Conservation (phyloP, 2,329 filamentous ascomycete species). For the Claviceps capensis region DNA sequence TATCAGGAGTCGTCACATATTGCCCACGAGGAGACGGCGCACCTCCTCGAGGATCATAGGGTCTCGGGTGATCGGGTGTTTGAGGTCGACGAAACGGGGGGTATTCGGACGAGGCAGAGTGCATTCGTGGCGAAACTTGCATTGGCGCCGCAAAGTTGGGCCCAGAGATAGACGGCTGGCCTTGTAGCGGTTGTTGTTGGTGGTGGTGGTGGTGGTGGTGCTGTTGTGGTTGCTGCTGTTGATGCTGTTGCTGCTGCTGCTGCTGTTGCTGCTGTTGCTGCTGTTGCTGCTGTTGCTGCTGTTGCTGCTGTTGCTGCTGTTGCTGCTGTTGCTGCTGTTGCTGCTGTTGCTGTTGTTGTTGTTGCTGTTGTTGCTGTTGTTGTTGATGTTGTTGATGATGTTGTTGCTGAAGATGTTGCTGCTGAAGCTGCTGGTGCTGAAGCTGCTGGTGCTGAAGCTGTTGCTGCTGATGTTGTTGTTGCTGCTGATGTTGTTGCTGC, state of each 20-base stretch:
- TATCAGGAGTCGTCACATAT: constrained; percentile 45
- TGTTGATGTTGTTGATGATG: constrained; percentile 29
- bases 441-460: constrained; percentile 28
- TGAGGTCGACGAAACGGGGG: constrained; percentile 51
- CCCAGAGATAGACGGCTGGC: constrained; percentile 25
- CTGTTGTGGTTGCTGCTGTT: too few relatives aligned
- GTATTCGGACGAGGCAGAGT: constrained; percentile 43
- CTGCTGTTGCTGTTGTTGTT: constrained; percentile 20
- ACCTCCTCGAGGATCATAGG: constrained; percentile 34
- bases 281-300: constrained; percentile 20
- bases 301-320: background rate
- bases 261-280: constrained; percentile 28
- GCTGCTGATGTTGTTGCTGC: constrained; percentile 26
- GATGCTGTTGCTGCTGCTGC: constrained; percentile 24
- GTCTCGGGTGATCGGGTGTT: constrained; percentile 55
- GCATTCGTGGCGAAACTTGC: constrained; percentile 43
- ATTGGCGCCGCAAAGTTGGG: constrained; percentile 33
- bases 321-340: too few relatives aligned
- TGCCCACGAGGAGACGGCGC: constrained; percentile 34
- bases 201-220: constrained; percentile 25
- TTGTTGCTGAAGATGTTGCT: constrained; percentile 25
- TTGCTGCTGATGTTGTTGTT: constrained; percentile 17
- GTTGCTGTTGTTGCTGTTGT: constrained; percentile 11
- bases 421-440: constrained; percentile 14
- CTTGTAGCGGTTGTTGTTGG: constrained; percentile 32